Conservation (phyloP, 345 rosid genomes). For the Punica granatum region DNA sequence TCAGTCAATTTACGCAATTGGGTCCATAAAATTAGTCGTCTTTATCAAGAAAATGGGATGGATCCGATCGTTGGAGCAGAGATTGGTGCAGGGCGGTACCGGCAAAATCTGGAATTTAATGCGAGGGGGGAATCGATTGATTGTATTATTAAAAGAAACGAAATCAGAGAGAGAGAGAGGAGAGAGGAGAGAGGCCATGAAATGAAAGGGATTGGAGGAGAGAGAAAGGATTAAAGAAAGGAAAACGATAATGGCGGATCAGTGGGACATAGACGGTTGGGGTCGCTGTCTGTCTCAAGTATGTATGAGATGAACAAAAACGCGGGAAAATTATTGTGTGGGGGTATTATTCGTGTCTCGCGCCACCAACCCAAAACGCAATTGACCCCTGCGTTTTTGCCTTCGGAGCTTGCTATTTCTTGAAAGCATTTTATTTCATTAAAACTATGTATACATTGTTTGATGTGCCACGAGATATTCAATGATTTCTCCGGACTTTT, state of each 20-base stretch:
- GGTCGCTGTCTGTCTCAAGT: neutral
- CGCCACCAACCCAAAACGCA: neutral
- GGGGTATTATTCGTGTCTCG: neutral
- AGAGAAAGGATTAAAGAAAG: neutral
- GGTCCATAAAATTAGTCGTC: neutral
- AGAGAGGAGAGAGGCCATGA: neutral
- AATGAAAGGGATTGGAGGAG: neutral
- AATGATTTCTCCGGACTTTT: too few species aligned
- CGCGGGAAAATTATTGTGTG: neutral
- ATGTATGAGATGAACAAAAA: neutral
- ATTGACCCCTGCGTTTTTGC: neutral
- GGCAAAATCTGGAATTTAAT: too few species aligned
- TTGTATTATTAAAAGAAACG: neutral
- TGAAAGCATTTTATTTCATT: neutral
- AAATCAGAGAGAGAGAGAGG: neutral
- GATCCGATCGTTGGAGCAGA: too few species aligned
- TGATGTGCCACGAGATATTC: too few species aligned
- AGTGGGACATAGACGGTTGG: neutral
- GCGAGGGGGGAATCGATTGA: too few species aligned
- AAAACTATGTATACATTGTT: too few species aligned
- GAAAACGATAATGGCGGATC: neutral
- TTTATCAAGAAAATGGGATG: neutral
- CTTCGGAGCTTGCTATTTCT: neutral
- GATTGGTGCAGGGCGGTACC: too few species aligned
- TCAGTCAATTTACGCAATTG: neutral